phyloP scores from a whole-genome alignment of 2,329 filamentous ascomycete genomes.

The Hypoxylon sp. region DNA sequence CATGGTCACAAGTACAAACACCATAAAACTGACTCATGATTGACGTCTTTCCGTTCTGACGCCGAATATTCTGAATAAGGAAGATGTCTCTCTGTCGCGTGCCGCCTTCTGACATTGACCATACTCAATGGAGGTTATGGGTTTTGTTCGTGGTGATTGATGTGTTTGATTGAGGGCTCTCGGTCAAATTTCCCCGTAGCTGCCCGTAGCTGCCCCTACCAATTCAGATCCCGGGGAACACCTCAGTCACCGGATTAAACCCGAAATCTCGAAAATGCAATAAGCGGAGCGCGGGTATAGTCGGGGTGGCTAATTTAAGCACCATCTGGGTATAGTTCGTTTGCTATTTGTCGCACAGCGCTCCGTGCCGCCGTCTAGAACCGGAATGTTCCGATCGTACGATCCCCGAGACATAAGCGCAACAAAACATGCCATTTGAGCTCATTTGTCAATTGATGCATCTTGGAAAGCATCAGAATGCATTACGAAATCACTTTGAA shows the following conservation, averaged over 20 bases:
- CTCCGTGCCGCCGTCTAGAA: constrained; percentile 11
- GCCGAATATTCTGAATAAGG: background rate
- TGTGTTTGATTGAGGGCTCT: background rate
- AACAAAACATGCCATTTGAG: constrained; percentile 38
- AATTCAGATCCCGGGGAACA: background rate
- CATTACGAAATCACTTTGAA: constrained; percentile 38
- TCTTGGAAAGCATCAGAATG: constrained; percentile 27
- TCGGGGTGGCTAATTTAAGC: background rate
- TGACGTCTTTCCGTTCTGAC: background rate
- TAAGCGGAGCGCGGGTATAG: background rate
- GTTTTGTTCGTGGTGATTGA: background rate
- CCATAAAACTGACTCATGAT: background rate
- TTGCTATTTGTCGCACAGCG: background rate
- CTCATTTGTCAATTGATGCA: constrained; percentile 33
- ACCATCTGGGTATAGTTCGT: background rate
- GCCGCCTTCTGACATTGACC: background rate
- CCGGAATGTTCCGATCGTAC: constrained; percentile 42
- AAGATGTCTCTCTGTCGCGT: background rate
- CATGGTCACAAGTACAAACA: background rate
- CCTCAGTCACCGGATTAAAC: background rate
- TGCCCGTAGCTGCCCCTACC: too few relatives aligned
- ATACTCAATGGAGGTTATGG: background rate
- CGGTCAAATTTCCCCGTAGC: background rate
- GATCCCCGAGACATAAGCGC: constrained; percentile 25
- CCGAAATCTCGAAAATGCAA: constrained; percentile 1